Percentiles rank a stretch among this genome's conserved stretches.
These are phyloP conservation scores for Paxillus involutus DNA, from an alignment of 768 basidiomycete genomes.

Conservation along the genomic window DNA sequence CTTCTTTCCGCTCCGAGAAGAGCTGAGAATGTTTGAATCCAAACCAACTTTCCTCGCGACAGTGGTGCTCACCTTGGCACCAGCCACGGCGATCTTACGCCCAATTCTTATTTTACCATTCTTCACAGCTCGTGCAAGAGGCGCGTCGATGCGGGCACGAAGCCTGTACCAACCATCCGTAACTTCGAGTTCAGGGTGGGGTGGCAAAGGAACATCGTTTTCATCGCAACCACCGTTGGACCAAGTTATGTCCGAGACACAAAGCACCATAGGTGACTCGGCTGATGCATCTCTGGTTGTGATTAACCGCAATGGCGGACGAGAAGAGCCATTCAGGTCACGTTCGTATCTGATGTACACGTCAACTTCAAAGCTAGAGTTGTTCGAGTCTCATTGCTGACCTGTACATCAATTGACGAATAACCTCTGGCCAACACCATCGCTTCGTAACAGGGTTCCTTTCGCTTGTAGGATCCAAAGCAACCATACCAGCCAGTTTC, in stretches of 20 bases:
- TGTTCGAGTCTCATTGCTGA: slow-evolving; percentile 31
- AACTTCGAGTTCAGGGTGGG: slow-evolving; percentile 74
- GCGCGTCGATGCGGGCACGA: slow-evolving; percentile 70
- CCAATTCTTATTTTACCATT: slow-evolving; percentile 71
- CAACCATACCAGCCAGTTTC: slow-evolving; percentile 89
- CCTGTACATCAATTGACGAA: slow-evolving; percentile 86
- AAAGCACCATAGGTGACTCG: slow-evolving; percentile 79
- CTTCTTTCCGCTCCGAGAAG: slow-evolving; percentile 68
- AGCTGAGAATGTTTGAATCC: slow-evolving; percentile 44
- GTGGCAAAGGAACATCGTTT: slow-evolving; percentile 35
- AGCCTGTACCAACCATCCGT: slow-evolving; percentile 98
- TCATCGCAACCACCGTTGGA: slow-evolving; percentile 37
- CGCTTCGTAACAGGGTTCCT: slow-evolving; percentile 43
- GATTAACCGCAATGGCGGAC: slow-evolving; percentile 80
- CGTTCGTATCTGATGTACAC: slow-evolving; percentile 72
- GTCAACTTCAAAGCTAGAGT: slow-evolving; percentile 1
- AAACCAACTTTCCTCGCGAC: not conserved
- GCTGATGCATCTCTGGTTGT: slow-evolving; percentile 82
- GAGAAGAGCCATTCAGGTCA: slow-evolving; percentile 73
- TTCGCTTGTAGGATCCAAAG: slow-evolving; percentile 66
- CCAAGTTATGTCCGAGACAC: slow-evolving; percentile 74
- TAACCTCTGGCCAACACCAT: slow-evolving; percentile 85
- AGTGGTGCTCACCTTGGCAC: slow-evolving; percentile 64
- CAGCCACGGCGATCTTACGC: slow-evolving; percentile 78
- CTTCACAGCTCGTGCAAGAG: slow-evolving; percentile 67